Evolutionary conservation across 768 basidiomycete genomes (phyloP), one percentile per base, ranked within the genome.

Genomic region (Albatrellus ellisii): DNA sequence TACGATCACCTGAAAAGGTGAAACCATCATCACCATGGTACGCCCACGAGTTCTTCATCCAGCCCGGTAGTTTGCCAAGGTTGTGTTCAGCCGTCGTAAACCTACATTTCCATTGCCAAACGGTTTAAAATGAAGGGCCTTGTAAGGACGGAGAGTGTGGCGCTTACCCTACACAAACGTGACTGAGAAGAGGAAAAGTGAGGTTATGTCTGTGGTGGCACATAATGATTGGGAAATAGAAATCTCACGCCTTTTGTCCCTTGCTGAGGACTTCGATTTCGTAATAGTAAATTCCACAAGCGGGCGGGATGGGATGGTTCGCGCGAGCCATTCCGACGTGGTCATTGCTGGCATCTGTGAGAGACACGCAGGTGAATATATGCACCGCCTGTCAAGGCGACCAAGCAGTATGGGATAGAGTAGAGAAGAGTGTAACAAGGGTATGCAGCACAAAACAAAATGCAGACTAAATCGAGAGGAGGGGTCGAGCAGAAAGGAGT

Each of bases 281-380:
- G 56, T 81, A 99, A 59, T 98, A 99, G 56, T 88, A 94, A 42
- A 98, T 77, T 18, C 92, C 95, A 52, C 85, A 85, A 9, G 81
- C 78, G 0, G 79, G 68, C 2, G 92, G 92, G 36, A 94, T 81
- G 1, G 81, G 73, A 49, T 75, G 64, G 33, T 72, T 73, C 0
- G 92, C 78, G 39, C 89, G 73, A 4, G 85, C 83, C 31, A 90
- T 70, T 9, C 87, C 86, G 0, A 89, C 88, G 10, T 51, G 48
- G 17, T 51, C 47, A 43, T 43, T 50, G n/a, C n/a, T n/a, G 46
- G 41, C n/a, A n/a, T n/a, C n/a, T n/a, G n/a, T n/a, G n/a, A n/a
- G n/a, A n/a, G n/a, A n/a, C n/a, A n/a, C n/a, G n/a, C n/a, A n/a
- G n/a, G n/a, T n/a, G n/a, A n/a, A n/a, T 6, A 34, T 42, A 35